phyloP scores from a whole-genome alignment of 805 yeast genomes.

The Ascoidea asiatica region DNA sequence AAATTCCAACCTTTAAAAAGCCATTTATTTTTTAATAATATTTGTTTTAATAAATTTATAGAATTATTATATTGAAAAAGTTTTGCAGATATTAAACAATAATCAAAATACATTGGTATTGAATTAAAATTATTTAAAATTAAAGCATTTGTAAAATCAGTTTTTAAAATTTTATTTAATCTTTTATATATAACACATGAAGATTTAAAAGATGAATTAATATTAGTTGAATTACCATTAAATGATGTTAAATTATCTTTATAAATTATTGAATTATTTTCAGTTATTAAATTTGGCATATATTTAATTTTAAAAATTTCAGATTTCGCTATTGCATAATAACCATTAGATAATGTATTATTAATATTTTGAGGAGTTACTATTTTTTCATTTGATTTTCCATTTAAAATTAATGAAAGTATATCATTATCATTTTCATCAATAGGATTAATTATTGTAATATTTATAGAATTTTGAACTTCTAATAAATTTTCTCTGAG shows the following conservation, averaged over 20 bases:
- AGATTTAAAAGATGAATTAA: background rate
- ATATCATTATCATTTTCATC: background rate
- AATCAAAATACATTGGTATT: background rate
- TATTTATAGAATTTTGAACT: no score
- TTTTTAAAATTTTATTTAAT: no score
- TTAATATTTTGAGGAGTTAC: background rate
- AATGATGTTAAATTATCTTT: background rate
- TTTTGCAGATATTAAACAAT: background rate
- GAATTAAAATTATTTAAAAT: no score
- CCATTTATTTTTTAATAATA: conserved; percentile 3
- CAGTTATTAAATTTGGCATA: background rate
- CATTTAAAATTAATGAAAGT: background rate
- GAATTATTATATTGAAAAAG: background rate
- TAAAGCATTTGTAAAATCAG: background rate
- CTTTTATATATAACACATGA: background rate
- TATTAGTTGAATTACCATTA: background rate
- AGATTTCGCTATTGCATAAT: background rate
- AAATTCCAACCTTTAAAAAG: conserved; percentile 9
- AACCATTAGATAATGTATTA: background rate
- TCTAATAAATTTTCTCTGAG: background rate
- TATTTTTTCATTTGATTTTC: background rate
- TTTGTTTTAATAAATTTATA: conserved; percentile 1
- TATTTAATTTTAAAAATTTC: background rate
- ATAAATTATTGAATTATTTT: no score
- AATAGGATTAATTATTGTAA: background rate